A percentile compares a stretch with the other conserved stretches of the same genome.
These are phyloP conservation scores for Combretum micranthum DNA, from an alignment of 345 rosid genomes.

Conservation along the genomic window DNA sequence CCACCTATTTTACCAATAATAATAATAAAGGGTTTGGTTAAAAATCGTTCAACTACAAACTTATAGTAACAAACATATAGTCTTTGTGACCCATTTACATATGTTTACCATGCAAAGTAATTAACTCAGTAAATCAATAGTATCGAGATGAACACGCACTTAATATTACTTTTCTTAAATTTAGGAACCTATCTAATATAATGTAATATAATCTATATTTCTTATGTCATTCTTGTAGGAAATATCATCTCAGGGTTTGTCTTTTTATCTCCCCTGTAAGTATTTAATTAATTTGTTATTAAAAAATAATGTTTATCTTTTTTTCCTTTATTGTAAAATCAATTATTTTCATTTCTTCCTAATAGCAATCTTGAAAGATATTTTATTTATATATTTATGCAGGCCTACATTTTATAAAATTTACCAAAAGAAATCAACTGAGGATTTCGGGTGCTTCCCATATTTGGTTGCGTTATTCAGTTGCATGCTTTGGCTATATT, in stretches of 20 bases:
- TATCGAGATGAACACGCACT: neutral
- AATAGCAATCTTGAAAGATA: neutral
- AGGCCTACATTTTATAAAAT: slow-evolving; percentile 82
- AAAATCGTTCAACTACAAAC: no score
- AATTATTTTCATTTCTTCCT: no score
- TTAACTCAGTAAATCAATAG: no score
- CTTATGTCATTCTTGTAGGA: slow-evolving; percentile 31
- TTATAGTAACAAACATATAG: no score
- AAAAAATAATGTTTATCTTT: no score
- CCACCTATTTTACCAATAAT: no score
- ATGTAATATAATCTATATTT: no score
- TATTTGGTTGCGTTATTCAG: slow-evolving; percentile 83
- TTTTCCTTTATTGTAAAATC: neutral
- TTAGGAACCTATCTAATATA: neutral
- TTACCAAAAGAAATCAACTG: slow-evolving; percentile 60
- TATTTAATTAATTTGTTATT: neutral
- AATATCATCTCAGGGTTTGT: slow-evolving; percentile 66
- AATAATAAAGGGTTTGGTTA: no score
- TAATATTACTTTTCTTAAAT: neutral
- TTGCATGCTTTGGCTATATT: slow-evolving; percentile 88
- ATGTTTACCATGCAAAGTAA: no score
- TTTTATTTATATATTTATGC: neutral
- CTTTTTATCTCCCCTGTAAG: slow-evolving; percentile 85
- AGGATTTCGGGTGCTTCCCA: slow-evolving; percentile 74
- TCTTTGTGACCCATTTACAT: no score